phyloP scores from a whole-genome alignment of 305 asterid genomes.

The Fraxinus greggii region DNA sequence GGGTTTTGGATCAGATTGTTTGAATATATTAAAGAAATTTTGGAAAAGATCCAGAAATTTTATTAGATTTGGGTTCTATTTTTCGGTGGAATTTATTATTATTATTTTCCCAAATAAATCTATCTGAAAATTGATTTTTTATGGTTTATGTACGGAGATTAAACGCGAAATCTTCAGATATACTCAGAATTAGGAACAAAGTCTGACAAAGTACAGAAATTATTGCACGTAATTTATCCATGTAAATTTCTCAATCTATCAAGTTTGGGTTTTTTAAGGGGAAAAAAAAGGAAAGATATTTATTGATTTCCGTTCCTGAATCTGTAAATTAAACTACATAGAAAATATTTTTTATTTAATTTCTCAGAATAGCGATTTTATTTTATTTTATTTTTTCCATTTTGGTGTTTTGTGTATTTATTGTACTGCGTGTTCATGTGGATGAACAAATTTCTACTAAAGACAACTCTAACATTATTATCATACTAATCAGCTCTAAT shows the following conservation, averaged over 20 bases:
- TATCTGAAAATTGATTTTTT: not conserved
- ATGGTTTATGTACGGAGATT: constrained; percentile 13
- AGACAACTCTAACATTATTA: not conserved
- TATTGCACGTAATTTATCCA: constrained; percentile 28
- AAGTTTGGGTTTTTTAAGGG: constrained; percentile 4
- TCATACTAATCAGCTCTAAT: constrained; percentile 4
- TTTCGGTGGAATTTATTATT: not conserved
- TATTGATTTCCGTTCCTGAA: constrained; percentile 24
- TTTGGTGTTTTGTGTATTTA: constrained; percentile 27
- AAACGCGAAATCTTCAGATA: constrained; percentile 20
- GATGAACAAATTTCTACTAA: constrained; percentile 49
- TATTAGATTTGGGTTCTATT: not conserved
- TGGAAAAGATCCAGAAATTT: not conserved
- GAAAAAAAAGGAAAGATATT: constrained; percentile 17
- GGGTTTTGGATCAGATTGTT: not conserved
- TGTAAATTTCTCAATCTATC: constrained; percentile 29
- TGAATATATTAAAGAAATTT: not conserved
- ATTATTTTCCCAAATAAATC: not conserved
- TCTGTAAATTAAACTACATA: not conserved
- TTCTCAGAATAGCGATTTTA: constrained; percentile 20
- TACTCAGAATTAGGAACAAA: constrained; percentile 29
- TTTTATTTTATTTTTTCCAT: not conserved
- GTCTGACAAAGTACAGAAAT: constrained; percentile 28
- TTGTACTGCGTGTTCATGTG: constrained; percentile 40
- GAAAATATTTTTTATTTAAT: constrained; percentile 11